phyloP scores from a whole-genome alignment of 352 stramenopile species.

The Phytophthora nicotianae region DNA sequence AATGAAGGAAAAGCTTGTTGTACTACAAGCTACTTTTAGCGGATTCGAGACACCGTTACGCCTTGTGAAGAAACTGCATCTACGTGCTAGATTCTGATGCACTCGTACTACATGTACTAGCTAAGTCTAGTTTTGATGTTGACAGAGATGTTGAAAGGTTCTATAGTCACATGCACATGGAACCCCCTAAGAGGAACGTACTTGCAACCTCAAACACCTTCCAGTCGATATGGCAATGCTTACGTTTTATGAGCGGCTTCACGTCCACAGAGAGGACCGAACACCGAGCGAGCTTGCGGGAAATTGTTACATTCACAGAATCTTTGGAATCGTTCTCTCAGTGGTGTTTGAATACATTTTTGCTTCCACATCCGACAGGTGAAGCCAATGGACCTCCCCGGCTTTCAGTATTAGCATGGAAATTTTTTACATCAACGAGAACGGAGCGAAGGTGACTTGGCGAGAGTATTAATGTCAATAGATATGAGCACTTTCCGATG shows the following conservation, averaged over 20 bases:
- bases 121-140: background rate
- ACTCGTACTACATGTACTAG: too few species aligned
- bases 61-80: too few species aligned
- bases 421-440: constrained; percentile 71
- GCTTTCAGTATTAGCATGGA: constrained; percentile 86
- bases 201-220: constrained; percentile 84
- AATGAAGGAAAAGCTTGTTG: too few species aligned
- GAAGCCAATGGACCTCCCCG: constrained; percentile 23
- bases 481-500: background rate
- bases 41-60: background rate
- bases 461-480: background rate
- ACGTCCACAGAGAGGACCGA: constrained; percentile 39
- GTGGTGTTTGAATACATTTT: constrained; percentile 77
- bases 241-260: constrained; percentile 58
- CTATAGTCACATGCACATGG: constrained; percentile 79
- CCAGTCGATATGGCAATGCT: constrained; percentile 56
- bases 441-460: constrained; percentile 7
- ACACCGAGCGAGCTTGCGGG: constrained; percentile 75
- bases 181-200: constrained; percentile 24
- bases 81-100: too few species aligned
- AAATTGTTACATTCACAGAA: background rate
- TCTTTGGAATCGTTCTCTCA: constrained; percentile 59
- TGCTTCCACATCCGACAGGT: constrained; percentile 58
- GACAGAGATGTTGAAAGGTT: constrained; percentile 56
- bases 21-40: background rate